Conservation (phyloP, 2,329 filamentous ascomycete genomes). For the Periglandula ipomoeae region DNA sequence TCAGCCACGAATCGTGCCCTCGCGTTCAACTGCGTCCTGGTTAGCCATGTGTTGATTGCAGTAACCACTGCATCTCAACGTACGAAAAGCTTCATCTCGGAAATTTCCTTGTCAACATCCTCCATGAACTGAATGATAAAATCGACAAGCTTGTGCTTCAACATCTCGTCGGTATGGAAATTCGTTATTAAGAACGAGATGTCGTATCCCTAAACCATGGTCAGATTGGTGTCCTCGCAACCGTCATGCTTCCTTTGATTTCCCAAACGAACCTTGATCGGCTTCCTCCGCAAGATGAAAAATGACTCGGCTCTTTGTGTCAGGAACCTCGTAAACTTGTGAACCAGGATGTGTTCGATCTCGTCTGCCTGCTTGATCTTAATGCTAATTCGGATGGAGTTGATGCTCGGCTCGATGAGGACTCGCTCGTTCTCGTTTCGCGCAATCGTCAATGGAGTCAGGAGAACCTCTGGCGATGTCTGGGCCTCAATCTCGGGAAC, state of each 20-base stretch:
- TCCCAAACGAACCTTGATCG: constrained; percentile 62
- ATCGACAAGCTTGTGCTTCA: constrained; percentile 98
- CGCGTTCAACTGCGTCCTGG: constrained; percentile 66
- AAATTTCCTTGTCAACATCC: constrained; percentile 99
- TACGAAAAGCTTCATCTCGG: constrained; percentile 99
- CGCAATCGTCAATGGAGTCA: constrained; percentile 83
- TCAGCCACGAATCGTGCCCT: constrained; percentile 96
- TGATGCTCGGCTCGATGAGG: constrained; percentile 91
- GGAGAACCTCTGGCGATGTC: constrained; percentile 84
- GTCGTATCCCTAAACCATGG: constrained; percentile 68
- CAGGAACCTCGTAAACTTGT: constrained; percentile 96
- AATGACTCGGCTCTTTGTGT: constrained; percentile 95
- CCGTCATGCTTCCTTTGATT: background rate
- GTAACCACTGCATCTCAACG: constrained; percentile 24
- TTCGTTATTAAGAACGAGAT: constrained; percentile 98
- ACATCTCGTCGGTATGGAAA: constrained; percentile 96
- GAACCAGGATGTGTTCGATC: constrained; percentile 94
- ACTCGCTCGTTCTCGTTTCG: constrained; percentile 97
- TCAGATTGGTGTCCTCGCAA: background rate
- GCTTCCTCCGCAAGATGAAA: constrained; percentile 91
- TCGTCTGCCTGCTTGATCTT: constrained; percentile 99
- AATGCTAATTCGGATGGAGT: constrained; percentile 94
- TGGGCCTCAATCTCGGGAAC: constrained; percentile 94
- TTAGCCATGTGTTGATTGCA: constrained; percentile 9
- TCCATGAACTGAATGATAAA: constrained; percentile 99